Percentiles rank a stretch among this genome's conserved stretches.
phyloP scores from a whole-genome alignment of 345 rosid species.

The Hirschfeldia incana region DNA sequence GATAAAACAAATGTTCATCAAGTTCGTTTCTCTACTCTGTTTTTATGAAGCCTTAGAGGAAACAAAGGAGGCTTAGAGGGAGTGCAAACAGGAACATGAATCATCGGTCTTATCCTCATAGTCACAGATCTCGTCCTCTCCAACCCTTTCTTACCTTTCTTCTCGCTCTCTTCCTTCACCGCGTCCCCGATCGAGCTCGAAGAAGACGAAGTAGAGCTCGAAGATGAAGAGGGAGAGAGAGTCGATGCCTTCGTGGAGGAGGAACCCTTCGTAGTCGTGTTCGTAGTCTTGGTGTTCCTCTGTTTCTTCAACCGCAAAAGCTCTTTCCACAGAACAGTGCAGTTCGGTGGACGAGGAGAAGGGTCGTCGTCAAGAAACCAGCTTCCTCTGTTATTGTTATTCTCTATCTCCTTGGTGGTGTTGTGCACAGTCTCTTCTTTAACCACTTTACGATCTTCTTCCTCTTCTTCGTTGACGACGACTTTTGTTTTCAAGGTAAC shows the following conservation, averaged over 20 bases:
- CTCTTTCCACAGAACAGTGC: constrained; percentile 95
- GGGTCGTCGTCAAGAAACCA: constrained; percentile 97
- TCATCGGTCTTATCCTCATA: constrained; percentile 81
- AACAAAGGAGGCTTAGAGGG: constrained; percentile 72
- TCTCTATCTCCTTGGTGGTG: constrained; percentile 39
- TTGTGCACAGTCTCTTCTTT: neutral
- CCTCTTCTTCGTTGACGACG: constrained; percentile 41
- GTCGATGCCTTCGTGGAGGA: constrained; percentile 54
- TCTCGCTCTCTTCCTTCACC: constrained; percentile 50
- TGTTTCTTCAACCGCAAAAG: constrained; percentile 84
- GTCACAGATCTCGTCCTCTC: constrained; percentile 82
- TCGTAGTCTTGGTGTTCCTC: constrained; percentile 46
- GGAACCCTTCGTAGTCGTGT: constrained; percentile 40
- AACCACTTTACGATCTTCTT: constrained; percentile 13
- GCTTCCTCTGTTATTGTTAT: constrained; percentile 37
- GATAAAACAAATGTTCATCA: neutral
- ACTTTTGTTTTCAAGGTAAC: constrained; percentile 46
- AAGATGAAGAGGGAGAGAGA: constrained; percentile 65
- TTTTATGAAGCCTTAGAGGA: constrained; percentile 53
- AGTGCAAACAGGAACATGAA: constrained; percentile 78
- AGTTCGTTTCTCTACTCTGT: constrained; percentile 54
- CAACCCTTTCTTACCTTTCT: constrained; percentile 72
- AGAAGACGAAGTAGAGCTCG: constrained; percentile 67
- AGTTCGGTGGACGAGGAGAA: constrained; percentile 95
- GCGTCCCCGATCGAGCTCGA: constrained; percentile 55